Base-by-base conservation (phyloP, 257 asterid species). In the Nicotiana knightiana region DNA sequence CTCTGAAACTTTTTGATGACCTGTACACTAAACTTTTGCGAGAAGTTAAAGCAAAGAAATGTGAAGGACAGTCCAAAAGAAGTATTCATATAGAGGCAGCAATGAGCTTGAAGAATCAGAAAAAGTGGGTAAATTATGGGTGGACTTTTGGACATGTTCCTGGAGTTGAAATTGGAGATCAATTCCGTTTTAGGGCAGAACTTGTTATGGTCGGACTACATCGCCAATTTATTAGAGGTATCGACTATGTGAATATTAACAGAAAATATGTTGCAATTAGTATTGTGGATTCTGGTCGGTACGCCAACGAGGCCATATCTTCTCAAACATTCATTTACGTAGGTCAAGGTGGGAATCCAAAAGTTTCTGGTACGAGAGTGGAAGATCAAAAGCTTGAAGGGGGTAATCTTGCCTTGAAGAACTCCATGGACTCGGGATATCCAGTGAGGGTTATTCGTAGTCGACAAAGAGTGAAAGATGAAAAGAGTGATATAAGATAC, bases 321-420 rank as follows among this genome's bases (percentile, higher is more conserved):
- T 53, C 67, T 9, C 81, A 86, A 46, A 84, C 67, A 6, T 78
- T 88, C 59, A 73, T 86, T 77, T 86, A 88, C 71, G 77, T 77
- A 6, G 89, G 89, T 6, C 87, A 88, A 71, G 91, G 91, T 1
- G 89, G 89, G 59, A 70, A 68, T 57, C 58, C 53, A 30, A 67
- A 33, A 37, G 18, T 83, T 12, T 37, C 9, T 9, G 35, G 43
- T 24, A 63, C 30, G 0, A 81, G 32, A 54, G 32, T 48, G 5
- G 87, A 78, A 58, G 86, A 87, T 86, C 90, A 89, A 83, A 77
- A 81, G 63, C 83, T 84, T 10, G 57, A 35, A 37, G 28, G 51
- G 4, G 92, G 92, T 18, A 89, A 84, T 80, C 88, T 83, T 79
- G 89, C 92, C 79, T 70, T 89, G 86, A 79, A 32, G 17, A 84